Base-by-base conservation (phyloP, 2,329 filamentous ascomycete species). In the Cytospora chrysosperma region DNA sequence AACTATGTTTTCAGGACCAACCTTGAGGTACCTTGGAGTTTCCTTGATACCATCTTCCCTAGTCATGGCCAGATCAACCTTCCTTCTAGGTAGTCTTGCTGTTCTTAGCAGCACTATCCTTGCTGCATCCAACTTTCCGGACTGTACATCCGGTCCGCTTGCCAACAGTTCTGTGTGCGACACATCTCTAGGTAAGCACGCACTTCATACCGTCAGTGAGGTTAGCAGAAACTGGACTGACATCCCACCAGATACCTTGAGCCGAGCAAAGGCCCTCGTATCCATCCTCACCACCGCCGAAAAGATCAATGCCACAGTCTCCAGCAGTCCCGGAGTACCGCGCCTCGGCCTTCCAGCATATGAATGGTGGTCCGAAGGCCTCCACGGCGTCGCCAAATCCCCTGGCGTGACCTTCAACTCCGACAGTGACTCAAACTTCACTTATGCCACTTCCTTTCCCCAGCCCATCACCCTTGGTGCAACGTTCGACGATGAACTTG, bases 361-460 rank as follows among this genome's bases (percentile, higher is more conserved):
- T 67, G 77, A 84, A 68, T 87, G 85, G 77, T 88, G 85, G 84
- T 82, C 79, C 52, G 85, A 87, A 72, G 86, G 82, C 1, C 79
- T 89, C 0, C 87, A 89, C 69, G 88, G 88, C 1, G 77, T 90
- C 0, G 86, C 82, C 4, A 70, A 68, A 4, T 80, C 79, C 24
- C 82, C 81, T 0, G 86, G 85, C 0, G 83, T 85, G 30, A 79
- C 64, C n/a, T 70, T 67, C 56, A 57, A 43, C 50, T n/a, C n/a
- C n/a, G 65, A 62, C 58, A 58, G 27, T 17, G 62, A 61, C 77
- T 82, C 82, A 2, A 74, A 82, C 12, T 90, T 81, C 70, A 82
- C 78, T 66, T 84, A 82, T 70, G 84, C 87, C 0, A 90, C 88
- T 0, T 86, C 83, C 0, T 90, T 90, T 69, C 86, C 88, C 0